A percentile compares a stretch with the other conserved stretches of the same genome.
Conservation (phyloP, 202 grass and related monocot genomes). For the Setaria viridis region DNA sequence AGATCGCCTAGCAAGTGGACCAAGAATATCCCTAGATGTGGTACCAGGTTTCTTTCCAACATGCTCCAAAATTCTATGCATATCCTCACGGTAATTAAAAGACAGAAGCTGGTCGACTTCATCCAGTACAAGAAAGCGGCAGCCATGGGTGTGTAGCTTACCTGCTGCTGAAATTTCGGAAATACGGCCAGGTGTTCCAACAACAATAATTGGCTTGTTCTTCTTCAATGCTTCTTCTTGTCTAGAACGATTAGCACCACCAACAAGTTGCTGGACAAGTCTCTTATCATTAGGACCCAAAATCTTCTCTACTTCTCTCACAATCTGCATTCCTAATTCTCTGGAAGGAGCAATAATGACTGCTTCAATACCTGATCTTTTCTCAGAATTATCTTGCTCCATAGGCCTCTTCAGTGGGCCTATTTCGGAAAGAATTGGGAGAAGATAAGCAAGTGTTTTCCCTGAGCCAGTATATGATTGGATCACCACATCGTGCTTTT, state of each 20-base stretch:
- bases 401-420: constrained; percentile 66
- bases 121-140: constrained; percentile 88
- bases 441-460: constrained; percentile 88
- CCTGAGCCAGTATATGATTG: constrained; percentile 92
- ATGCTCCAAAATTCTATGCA: constrained; percentile 95
- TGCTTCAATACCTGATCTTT: constrained; percentile 77
- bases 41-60: constrained; percentile 70
- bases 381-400: constrained; percentile 50
- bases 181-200: constrained; percentile 89
- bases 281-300: constrained; percentile 80
- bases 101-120: constrained; percentile 95
- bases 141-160: constrained; percentile 84
- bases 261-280: constrained; percentile 89
- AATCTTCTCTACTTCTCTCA: constrained; percentile 84
- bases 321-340: constrained; percentile 96
- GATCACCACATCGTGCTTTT: constrained; percentile 84
- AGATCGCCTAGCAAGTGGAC: constrained; percentile 71
- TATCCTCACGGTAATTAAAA: constrained; percentile 95
- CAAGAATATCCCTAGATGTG: constrained; percentile 70
- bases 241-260: constrained; percentile 81
- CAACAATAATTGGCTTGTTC: constrained; percentile 86
- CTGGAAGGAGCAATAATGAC: constrained; percentile 94
- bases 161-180: constrained; percentile 93
- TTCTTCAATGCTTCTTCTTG: constrained; percentile 97
- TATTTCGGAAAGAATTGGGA: constrained; percentile 86